A percentile compares a stretch with the other conserved stretches of the same genome.
Evolutionary conservation across 1,284 basidiomycete genomes (phyloP).

Genomic region (Mixia osmundae): DNA sequence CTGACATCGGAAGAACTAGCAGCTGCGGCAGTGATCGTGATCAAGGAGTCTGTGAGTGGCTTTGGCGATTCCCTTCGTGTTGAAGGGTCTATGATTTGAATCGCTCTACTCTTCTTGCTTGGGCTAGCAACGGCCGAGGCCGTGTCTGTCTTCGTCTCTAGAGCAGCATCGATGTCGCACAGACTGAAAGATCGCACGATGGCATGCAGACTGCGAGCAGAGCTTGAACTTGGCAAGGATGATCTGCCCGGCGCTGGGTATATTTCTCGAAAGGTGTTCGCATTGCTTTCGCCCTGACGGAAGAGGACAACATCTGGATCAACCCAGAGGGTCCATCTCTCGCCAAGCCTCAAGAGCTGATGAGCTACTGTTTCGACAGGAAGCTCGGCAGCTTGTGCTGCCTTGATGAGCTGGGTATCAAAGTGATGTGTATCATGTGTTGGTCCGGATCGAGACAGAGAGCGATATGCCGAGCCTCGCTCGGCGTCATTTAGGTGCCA

Average conservation of each 20-base stretch:
- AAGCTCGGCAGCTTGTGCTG: background rate
- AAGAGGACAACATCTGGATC: slow-evolving; percentile 18
- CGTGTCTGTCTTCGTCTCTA: background rate
- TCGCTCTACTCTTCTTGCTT: too few relatives aligned
- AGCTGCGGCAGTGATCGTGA: too few relatives aligned
- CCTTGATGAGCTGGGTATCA: slow-evolving; percentile 4
- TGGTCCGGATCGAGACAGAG: slow-evolving; percentile 6
- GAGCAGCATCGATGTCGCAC: background rate
- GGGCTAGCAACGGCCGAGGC: background rate
- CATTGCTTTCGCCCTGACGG: slow-evolving; percentile 9
- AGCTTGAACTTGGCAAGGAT: background rate
- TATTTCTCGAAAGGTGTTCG: background rate
- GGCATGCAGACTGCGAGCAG: too few relatives aligned
- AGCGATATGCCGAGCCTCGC: slow-evolving; percentile 16
- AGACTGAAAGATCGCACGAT: too few relatives aligned
- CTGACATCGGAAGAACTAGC: too few relatives aligned
- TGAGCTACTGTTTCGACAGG: too few relatives aligned
- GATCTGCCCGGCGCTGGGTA: background rate
- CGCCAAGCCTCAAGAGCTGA: too few relatives aligned
- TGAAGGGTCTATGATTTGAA: too few relatives aligned
- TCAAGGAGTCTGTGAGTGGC: too few relatives aligned
- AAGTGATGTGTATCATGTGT: slow-evolving; percentile 7
- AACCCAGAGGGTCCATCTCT: slow-evolving; percentile 18
- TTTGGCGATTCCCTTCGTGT: too few relatives aligned
- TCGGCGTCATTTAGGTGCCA: slow-evolving; percentile 16